A percentile compares a stretch with the other conserved stretches of the same genome.
Evolutionary conservation across 257 asterid genomes (phyloP).

Genomic region (Lantana camara): DNA sequence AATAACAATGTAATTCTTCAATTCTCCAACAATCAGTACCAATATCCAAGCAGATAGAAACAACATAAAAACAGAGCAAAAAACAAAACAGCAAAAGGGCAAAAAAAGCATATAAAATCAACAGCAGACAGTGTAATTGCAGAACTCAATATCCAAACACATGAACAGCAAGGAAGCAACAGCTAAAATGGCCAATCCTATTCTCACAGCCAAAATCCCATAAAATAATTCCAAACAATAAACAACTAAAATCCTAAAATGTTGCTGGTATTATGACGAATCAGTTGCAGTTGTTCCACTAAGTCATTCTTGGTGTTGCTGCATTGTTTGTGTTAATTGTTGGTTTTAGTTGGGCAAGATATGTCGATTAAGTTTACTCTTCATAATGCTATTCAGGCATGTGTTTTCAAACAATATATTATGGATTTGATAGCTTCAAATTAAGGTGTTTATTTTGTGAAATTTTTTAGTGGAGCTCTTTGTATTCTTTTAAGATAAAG

Average conservation of each 20-base stretch:
- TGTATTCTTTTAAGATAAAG: too few species aligned
- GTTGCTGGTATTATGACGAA: not conserved
- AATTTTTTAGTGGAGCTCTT: too few species aligned
- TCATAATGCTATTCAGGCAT: too few species aligned
- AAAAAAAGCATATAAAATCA: too few species aligned
- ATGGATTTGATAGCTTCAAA: not conserved
- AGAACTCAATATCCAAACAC: constrained; percentile 90
- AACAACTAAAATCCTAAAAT: too few species aligned
- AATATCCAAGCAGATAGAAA: not conserved
- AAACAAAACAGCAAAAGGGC: not conserved
- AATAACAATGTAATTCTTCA: not conserved
- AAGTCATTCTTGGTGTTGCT: not conserved
- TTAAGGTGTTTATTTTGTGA: too few species aligned
- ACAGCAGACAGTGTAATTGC: constrained; percentile 96
- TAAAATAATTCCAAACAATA: too few species aligned
- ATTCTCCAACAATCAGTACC: too few species aligned
- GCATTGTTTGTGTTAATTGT: too few species aligned
- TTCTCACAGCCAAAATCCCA: constrained; percentile 87
- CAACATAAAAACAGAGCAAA: too few species aligned
- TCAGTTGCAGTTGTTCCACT: not conserved
- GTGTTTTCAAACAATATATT: not conserved
- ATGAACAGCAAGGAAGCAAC: constrained; percentile 91
- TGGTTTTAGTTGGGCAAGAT: too few species aligned
- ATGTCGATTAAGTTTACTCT: too few species aligned
- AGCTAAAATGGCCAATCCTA: constrained; percentile 84